phyloP scores from a whole-genome alignment of 148 eudicot species.

The Camellia lanceoleosa region DNA sequence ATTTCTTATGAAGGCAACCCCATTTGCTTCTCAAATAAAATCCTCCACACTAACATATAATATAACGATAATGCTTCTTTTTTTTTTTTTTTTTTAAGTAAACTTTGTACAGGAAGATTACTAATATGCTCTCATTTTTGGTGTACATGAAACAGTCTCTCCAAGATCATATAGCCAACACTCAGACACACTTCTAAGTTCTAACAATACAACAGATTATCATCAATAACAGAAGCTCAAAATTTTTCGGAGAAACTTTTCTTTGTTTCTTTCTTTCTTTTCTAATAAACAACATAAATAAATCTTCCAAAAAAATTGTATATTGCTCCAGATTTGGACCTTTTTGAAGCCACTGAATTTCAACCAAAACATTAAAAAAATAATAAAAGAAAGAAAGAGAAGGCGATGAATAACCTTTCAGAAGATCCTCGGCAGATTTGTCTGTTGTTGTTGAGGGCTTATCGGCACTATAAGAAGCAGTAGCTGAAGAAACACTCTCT shows the following conservation, averaged over 20 bases:
- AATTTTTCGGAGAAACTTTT: background rate
- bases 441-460: constrained; percentile 14
- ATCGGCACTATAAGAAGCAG: constrained; percentile 21
- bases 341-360: background rate
- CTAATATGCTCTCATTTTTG: background rate
- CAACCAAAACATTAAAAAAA: background rate
- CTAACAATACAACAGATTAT: no score
- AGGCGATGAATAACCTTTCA: constrained; percentile 42
- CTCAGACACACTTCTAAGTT: no score
- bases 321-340: background rate
- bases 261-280: no score
- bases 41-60: no score
- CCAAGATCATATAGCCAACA: no score
- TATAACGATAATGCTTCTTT: no score
- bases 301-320: background rate
- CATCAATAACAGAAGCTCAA: background rate
- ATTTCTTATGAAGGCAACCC: no score
- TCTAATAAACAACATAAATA: no score
- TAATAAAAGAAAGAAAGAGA: background rate
- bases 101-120: background rate
- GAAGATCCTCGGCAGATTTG: constrained; percentile 49
- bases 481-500: constrained; percentile 31
- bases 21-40: no score
- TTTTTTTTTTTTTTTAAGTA: background rate
- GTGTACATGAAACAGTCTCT: background rate